phyloP scores from a whole-genome alignment of 108 stramenopile genomes.

The Skeletonema costatum region DNA sequence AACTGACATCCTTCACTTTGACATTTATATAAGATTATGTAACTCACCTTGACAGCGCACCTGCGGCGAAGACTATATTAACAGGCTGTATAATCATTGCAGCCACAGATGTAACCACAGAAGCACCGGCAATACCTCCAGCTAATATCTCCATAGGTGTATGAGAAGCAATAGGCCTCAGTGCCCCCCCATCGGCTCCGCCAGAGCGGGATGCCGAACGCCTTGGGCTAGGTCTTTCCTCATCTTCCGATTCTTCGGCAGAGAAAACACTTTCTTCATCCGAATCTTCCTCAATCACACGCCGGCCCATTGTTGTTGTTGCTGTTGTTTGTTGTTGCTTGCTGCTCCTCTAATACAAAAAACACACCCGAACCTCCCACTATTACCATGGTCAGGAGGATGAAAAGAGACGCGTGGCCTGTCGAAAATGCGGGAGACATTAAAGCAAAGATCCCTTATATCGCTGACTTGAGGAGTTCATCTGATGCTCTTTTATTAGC shows the following conservation, averaged over 20 bases:
- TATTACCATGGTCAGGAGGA: too few species aligned
- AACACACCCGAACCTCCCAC: background rate
- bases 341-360: background rate
- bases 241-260: background rate
- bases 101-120: constrained; percentile 54
- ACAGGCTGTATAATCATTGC: constrained; percentile 66
- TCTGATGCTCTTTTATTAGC: too few species aligned
- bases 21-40: background rate
- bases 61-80: constrained; percentile 58
- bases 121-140: constrained; percentile 49
- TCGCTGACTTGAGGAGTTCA: background rate
- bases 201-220: background rate
- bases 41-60: constrained; percentile 56
- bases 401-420: too few species aligned
- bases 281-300: background rate
- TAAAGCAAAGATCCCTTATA: background rate
- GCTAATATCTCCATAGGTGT: constrained; percentile 57
- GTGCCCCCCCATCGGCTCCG: background rate
- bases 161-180: constrained; percentile 59
- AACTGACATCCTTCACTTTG: background rate
- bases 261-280: background rate
- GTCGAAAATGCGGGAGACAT: background rate
- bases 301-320: background rate
- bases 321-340: background rate
- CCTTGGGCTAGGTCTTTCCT: background rate